A percentile compares a stretch with the other conserved stretches of the same genome.
phyloP scores from a whole-genome alignment of 208 protist genomes.

The Tetramitus jugosus region DNA sequence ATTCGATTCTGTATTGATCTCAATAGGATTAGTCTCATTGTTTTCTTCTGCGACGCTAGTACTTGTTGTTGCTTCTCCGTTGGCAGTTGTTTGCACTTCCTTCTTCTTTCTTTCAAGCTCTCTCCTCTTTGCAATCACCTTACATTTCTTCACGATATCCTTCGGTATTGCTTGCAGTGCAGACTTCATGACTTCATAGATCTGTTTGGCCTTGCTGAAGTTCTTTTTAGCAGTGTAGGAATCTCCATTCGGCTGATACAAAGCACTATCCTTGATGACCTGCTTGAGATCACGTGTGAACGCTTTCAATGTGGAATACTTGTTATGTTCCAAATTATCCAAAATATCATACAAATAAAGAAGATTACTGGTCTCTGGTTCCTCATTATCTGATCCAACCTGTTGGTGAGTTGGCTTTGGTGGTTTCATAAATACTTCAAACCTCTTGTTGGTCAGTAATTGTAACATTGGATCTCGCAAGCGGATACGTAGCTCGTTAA shows the following conservation, averaged over 20 bases:
- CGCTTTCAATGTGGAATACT: not conserved
- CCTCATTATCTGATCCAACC: too few species aligned
- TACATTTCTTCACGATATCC: constrained; percentile 12
- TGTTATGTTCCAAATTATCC: not conserved
- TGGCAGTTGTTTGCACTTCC: not conserved
- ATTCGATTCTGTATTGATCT: not conserved
- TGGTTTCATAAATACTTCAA: not conserved
- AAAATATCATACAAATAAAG: not conserved
- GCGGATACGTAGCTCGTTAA: not conserved
- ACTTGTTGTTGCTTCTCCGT: not conserved
- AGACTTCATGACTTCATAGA: not conserved
- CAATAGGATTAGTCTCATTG: not conserved
- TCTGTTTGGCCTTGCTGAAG: not conserved
- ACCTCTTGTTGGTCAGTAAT: not conserved
- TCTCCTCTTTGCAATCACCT: not conserved
- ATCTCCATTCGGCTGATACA: not conserved
- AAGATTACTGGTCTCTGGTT: not conserved
- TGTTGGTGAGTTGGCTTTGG: too few species aligned
- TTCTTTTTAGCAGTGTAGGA: not conserved
- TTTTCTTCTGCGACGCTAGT: not conserved
- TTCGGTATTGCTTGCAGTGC: not conserved
- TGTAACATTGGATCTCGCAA: not conserved
- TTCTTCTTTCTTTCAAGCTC: not conserved
- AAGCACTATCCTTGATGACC: not conserved
- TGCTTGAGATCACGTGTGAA: not conserved